These are phyloP conservation scores for Ogataea glucozyma DNA, from an alignment of 805 yeast species.

Conservation along the genomic window DNA sequence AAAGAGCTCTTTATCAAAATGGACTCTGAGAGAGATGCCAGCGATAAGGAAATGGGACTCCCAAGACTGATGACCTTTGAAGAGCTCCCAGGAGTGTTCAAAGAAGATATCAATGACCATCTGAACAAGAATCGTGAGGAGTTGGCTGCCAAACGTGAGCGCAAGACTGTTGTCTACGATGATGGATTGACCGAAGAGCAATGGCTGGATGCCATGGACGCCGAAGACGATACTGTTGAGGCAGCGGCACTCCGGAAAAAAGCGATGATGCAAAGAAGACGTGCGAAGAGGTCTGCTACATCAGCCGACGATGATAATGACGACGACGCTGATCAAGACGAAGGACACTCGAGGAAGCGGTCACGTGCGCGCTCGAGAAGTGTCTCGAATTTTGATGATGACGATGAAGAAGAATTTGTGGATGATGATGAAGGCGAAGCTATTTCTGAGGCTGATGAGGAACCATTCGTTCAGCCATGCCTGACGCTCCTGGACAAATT, in stretches of 20 bases:
- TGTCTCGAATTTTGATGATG: neutral
- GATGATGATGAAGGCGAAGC: slow-evolving; percentile 15
- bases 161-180: slow-evolving; percentile 60
- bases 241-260: slow-evolving; percentile 58
- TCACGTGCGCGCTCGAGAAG: slow-evolving; percentile 7
- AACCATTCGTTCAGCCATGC: slow-evolving; percentile 20
- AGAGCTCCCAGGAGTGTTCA: slow-evolving; percentile 81
- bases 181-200: slow-evolving; percentile 75
- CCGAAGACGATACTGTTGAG: slow-evolving; percentile 63
- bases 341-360: slow-evolving; percentile 1
- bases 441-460: slow-evolving; percentile 13
- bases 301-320: slow-evolving; percentile 22
- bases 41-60: slow-evolving; percentile 35
- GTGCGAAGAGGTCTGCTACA: slow-evolving; percentile 30
- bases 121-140: slow-evolving; percentile 43
- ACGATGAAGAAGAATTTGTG: slow-evolving; percentile 12
- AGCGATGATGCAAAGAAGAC: slow-evolving; percentile 42
- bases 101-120: slow-evolving; percentile 53
- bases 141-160: slow-evolving; percentile 62
- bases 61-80: slow-evolving; percentile 61
- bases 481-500: slow-evolving; percentile 46
- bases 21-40: slow-evolving; percentile 54
- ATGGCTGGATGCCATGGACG: slow-evolving; percentile 78
- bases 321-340: slow-evolving; percentile 12
- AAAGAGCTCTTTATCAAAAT: slow-evolving; percentile 53